These are phyloP conservation scores for Corylus americana DNA, from an alignment of 306 rosid species.

Conservation along the genomic window DNA sequence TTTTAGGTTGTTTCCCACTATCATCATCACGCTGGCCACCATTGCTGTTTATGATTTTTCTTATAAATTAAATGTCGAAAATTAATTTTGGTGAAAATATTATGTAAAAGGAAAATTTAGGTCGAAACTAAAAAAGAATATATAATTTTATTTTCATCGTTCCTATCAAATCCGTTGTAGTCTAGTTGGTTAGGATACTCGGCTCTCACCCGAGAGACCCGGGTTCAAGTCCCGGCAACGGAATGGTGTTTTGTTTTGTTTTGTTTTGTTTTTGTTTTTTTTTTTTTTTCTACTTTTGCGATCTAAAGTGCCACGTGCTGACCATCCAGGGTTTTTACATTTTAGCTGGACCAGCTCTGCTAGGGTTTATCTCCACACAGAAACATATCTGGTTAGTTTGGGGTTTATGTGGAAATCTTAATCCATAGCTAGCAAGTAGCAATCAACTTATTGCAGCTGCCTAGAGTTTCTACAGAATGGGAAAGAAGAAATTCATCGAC, in stretches of 20 bases:
- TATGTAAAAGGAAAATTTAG: no score
- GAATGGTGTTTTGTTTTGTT: background rate
- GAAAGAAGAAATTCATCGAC: constrained; percentile 70
- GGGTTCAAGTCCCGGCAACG: background rate
- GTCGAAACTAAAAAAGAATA: no score
- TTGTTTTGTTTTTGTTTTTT: no score
- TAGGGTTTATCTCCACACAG: background rate
- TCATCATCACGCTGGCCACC: no score
- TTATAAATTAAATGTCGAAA: no score
- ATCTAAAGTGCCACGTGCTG: background rate
- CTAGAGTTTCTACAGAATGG: constrained; percentile 26
- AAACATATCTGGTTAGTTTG: background rate
- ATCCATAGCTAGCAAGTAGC: background rate
- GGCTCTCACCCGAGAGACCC: constrained; percentile 4
- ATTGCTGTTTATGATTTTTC: no score
- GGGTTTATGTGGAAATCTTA: background rate
- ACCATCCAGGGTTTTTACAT: background rate
- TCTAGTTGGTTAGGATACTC: constrained; percentile 6
- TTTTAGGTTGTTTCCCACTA: no score
- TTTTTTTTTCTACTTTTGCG: background rate
- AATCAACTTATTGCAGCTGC: background rate
- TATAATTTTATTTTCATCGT: no score
- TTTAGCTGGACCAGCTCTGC: background rate
- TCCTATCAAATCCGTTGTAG: background rate
- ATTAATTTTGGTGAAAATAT: no score